These are phyloP conservation scores for Neurospora intermedia DNA, from an alignment of 495 filamentous ascomycete genomes.

Conservation along the genomic window DNA sequence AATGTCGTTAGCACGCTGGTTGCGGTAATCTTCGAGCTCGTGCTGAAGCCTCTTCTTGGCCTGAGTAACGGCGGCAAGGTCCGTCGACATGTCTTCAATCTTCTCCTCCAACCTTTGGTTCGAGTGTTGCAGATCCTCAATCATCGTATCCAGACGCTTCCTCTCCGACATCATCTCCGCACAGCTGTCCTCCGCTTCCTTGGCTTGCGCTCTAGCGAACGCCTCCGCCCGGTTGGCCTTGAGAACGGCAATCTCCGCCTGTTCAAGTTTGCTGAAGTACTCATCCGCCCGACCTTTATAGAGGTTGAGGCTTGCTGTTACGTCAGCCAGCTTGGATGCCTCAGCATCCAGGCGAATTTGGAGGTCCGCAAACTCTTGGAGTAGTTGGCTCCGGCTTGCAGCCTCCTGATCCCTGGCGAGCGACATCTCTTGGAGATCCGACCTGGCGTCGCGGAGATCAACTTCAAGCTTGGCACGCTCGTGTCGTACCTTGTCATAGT, in stretches of 20 bases:
- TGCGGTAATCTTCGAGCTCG: conserved; percentile 95
- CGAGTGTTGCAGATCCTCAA: conserved; percentile 86
- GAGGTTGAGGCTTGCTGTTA: conserved; percentile 69
- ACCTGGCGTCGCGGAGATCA: conserved; percentile 76
- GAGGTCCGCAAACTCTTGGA: conserved; percentile 87
- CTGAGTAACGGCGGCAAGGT: conserved; percentile 76
- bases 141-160: conserved; percentile 73
- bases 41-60: conserved; percentile 93
- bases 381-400: conserved; percentile 70
- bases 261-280: conserved; percentile 95
- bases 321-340: conserved; percentile 71
- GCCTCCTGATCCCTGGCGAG: conserved; percentile 73
- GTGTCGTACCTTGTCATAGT: conserved; percentile 78
- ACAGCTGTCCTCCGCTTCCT: conserved; percentile 84
- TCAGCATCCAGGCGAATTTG: conserved; percentile 90
- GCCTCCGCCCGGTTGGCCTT: conserved; percentile 88
- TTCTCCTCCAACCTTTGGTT: conserved; percentile 83
- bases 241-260: conserved; percentile 89
- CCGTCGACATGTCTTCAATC: conserved; percentile 84
- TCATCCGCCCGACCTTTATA: conserved; percentile 94
- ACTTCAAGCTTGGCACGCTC: conserved; percentile 68
- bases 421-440: conserved; percentile 73
- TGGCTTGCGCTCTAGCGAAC: conserved; percentile 79
- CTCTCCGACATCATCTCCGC: conserved; percentile 86
- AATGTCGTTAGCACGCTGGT: conserved; percentile 86